Evolutionary conservation across 345 rosid genomes (phyloP), one percentile per base, ranked within the genome.

Genomic region (Sisymbrium altissimum): DNA sequence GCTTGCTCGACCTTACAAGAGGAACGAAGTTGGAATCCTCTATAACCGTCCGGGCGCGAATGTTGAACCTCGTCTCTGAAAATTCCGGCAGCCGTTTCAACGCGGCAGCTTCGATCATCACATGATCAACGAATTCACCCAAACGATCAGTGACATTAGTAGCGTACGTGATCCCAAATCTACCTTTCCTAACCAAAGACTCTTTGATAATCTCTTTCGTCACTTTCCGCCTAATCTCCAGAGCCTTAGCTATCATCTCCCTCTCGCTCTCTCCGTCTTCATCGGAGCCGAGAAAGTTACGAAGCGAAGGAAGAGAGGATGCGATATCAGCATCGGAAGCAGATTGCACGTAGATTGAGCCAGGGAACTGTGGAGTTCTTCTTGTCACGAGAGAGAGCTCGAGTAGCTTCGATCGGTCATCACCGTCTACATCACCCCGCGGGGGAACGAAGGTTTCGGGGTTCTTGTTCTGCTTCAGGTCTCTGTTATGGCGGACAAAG

Each of bases 91-190:
- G 41, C 30, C 61, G 84, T 81, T 89, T 89, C 86, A 91, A 68
- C 13, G 87, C 78, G 15, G 96, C 98, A 11, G 97, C 97, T 73
- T 91, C 82, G 32, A 91, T 83, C 96, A 94, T 87, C 41, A 88
- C 85, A 68, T 83, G 74, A 72, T 91, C 98, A 39, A 89, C 75
- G 67, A 87, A 94, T 33, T 79, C 88, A 33, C 81, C 74, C 72
- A 90, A 64, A 68, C 83, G 83, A 33, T 67, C 66, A 7, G 80
- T 83, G 76, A 94, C 80, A 83, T 89, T 91, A n/a, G 87, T 74
- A 4, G 89, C 79, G 70, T 91, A 91, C 0, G 97, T 91, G 15
- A 91, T 86, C 57, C 98, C 97, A 61, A 94, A 91, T 74, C 86
- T 87, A 2, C 96, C 97, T 77, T 81, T 86, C 77, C 71, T 83